A percentile compares a stretch with the other conserved stretches of the same genome.
Evolutionary conservation across 768 basidiomycete genomes (phyloP).

Genomic region (Boletus rubropictus): DNA sequence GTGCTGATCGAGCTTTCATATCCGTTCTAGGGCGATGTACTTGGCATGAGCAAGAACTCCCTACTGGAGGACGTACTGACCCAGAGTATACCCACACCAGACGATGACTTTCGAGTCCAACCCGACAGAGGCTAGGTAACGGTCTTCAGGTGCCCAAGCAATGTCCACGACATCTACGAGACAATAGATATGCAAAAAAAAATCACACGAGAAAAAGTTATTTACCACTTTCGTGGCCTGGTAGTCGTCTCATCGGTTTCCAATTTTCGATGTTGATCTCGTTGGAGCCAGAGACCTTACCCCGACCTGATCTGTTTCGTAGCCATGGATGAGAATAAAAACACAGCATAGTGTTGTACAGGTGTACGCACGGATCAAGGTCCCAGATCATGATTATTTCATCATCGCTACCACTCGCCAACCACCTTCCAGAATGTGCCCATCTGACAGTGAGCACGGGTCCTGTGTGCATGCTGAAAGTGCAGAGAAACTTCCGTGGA

Average conservation of each 20-base stretch:
- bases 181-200: slow-evolving; percentile 3
- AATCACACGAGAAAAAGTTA: slow-evolving; percentile 4
- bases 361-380: slow-evolving; percentile 73
- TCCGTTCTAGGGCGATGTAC: slow-evolving; percentile 49
- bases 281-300: slow-evolving; percentile 90
- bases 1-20: slow-evolving; percentile 81
- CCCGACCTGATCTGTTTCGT: slow-evolving; percentile 57
- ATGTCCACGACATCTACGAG: slow-evolving; percentile 84
- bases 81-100: slow-evolving; percentile 91
- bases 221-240: slow-evolving; percentile 91
- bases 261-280: slow-evolving; percentile 97
- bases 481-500: slow-evolving; percentile 84
- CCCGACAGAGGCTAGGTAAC: slow-evolving; percentile 90
- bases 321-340: slow-evolving; percentile 5
- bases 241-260: slow-evolving; percentile 88
- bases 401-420: slow-evolving; percentile 96
- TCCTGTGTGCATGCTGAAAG: slow-evolving; percentile 89
- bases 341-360: neutral
- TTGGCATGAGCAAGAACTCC: neutral
- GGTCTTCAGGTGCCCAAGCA: slow-evolving; percentile 91
- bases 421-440: slow-evolving; percentile 89
- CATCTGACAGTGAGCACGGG: slow-evolving; percentile 89
- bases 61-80: slow-evolving; percentile 37
- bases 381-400: slow-evolving; percentile 97
- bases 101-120: slow-evolving; percentile 87